Conservation (phyloP, 2,329 filamentous ascomycete species). For the Diaporthe longicolla region DNA sequence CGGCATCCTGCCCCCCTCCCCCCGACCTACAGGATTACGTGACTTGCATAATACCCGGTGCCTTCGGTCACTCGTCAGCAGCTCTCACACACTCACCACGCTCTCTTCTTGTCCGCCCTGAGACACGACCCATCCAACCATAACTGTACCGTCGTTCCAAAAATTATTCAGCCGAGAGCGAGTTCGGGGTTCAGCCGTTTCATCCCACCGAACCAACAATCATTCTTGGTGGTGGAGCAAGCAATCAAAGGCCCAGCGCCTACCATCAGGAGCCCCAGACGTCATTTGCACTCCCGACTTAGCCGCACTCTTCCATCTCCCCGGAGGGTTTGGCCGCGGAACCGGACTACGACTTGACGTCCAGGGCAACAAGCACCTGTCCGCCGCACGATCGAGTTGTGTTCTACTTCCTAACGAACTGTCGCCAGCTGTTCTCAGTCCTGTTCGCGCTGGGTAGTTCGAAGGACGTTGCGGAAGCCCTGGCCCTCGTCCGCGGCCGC, state of each 20-base stretch:
- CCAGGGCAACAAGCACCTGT: slow-evolving; percentile 21
- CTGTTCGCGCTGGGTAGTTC: background rate
- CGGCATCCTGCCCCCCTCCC: background rate
- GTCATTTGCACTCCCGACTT: slow-evolving; percentile 32
- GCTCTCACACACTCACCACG: background rate
- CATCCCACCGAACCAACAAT: slow-evolving; percentile 32
- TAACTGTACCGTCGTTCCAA: slow-evolving; percentile 15
- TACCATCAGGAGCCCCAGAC: slow-evolving; percentile 20
- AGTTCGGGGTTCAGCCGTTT: slow-evolving; percentile 17
- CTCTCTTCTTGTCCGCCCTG: background rate
- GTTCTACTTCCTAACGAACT: background rate
- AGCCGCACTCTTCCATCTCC: slow-evolving; percentile 25
- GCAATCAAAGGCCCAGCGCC: slow-evolving; percentile 41
- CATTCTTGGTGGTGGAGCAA: slow-evolving; percentile 40
- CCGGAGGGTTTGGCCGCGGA: slow-evolving; percentile 26
- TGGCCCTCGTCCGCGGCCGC: background rate
- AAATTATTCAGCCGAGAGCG: slow-evolving; percentile 14
- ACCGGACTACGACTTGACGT: background rate
- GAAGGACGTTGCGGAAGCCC: slow-evolving; percentile 7
- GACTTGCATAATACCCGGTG: slow-evolving; percentile 9
- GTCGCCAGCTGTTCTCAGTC: background rate
- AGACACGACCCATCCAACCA: background rate
- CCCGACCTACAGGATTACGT: background rate
- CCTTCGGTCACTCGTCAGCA: slow-evolving; percentile 13
- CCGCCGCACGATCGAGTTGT: background rate